A percentile compares a stretch with the other conserved stretches of the same genome.
Evolutionary conservation across 257 asterid genomes (phyloP).

Genomic region (Salvia hispanica): DNA sequence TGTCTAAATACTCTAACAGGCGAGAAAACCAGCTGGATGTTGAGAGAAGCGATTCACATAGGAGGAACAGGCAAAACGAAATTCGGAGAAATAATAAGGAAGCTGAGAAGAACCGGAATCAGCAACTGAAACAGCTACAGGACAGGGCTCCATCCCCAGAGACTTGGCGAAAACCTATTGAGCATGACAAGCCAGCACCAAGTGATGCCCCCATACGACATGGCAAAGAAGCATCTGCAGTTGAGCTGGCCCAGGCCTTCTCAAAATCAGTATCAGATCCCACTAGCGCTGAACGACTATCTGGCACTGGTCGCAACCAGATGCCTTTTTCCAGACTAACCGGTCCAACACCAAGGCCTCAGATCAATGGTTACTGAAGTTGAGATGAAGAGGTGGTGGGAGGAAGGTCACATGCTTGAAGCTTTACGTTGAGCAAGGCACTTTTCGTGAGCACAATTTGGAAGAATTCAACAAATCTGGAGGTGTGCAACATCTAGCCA

Average conservation of each 20-base stretch:
- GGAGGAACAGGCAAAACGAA: slow-evolving; percentile 66
- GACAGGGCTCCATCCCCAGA: slow-evolving; percentile 89
- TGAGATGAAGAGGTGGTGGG: slow-evolving; percentile 8
- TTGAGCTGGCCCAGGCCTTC: slow-evolving; percentile 93
- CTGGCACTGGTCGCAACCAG: slow-evolving; percentile 57
- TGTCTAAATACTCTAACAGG: slow-evolving; percentile 50
- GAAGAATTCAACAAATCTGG: slow-evolving; percentile 29
- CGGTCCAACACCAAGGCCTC: slow-evolving; percentile 80
- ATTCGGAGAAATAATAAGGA: slow-evolving; percentile 59
- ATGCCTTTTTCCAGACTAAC: slow-evolving; percentile 77
- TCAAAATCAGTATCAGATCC: slow-evolving; percentile 74
- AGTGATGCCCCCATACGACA: slow-evolving; percentile 48
- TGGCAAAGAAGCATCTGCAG: slow-evolving; percentile 85
- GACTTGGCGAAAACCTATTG: slow-evolving; percentile 87
- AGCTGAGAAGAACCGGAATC: slow-evolving; percentile 52
- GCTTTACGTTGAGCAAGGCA: slow-evolving; percentile 19
- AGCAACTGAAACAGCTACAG: slow-evolving; percentile 49
- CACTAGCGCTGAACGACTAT: slow-evolving; percentile 43
- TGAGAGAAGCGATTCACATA: slow-evolving; percentile 58
- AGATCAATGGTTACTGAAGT: slow-evolving; percentile 81
- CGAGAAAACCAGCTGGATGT: slow-evolving; percentile 60
- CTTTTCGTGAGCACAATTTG: slow-evolving; percentile 11
- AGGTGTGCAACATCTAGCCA: slow-evolving; percentile 2
- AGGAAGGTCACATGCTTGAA: neutral
- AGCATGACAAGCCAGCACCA: slow-evolving; percentile 45